These are phyloP conservation scores for Ogataea corticis DNA, from an alignment of 805 yeast species.

Conservation along the genomic window DNA sequence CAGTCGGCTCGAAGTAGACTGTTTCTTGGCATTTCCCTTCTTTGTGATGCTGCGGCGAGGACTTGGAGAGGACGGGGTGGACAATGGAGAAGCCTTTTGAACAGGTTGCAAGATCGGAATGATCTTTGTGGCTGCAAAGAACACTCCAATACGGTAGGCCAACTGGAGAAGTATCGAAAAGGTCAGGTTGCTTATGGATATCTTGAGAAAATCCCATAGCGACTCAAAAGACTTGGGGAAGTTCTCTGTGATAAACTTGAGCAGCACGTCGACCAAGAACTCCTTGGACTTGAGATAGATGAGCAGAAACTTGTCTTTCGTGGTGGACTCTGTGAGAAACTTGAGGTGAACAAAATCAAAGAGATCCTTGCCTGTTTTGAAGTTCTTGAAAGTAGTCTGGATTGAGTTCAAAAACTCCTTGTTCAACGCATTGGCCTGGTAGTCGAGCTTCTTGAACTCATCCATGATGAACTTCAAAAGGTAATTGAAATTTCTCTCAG, in stretches of 20 bases:
- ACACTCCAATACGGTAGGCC: constrained; percentile 82
- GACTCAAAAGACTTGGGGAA: constrained; percentile 54
- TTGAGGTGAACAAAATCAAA: constrained; percentile 19
- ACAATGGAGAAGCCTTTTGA: constrained; percentile 20
- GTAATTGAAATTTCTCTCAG: constrained; percentile 43
- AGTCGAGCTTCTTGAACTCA: constrained; percentile 37
- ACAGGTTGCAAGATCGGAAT: constrained; percentile 58
- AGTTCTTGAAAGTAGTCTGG: constrained; percentile 29
- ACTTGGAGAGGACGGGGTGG: constrained; percentile 26
- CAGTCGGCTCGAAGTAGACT: constrained; percentile 45
- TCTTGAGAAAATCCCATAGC: constrained; percentile 52
- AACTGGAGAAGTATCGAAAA: constrained; percentile 80
- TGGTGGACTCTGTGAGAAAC: constrained; percentile 18
- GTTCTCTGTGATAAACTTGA: constrained; percentile 49
- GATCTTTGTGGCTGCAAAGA: constrained; percentile 87
- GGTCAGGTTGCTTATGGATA: constrained; percentile 63
- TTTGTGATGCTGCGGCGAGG: constrained; percentile 16
- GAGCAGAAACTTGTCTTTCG: constrained; percentile 21
- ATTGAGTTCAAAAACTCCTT: constrained; percentile 36
- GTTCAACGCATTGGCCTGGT: constrained; percentile 31
- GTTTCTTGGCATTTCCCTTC: constrained; percentile 10
- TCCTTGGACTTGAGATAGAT: constrained; percentile 27
- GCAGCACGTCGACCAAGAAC: constrained; percentile 27
- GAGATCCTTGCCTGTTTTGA: constrained; percentile 22
- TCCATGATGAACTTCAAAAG: constrained; percentile 37